phyloP scores from a whole-genome alignment of 805 yeast genomes.

The Candida hispaniensis region DNA sequence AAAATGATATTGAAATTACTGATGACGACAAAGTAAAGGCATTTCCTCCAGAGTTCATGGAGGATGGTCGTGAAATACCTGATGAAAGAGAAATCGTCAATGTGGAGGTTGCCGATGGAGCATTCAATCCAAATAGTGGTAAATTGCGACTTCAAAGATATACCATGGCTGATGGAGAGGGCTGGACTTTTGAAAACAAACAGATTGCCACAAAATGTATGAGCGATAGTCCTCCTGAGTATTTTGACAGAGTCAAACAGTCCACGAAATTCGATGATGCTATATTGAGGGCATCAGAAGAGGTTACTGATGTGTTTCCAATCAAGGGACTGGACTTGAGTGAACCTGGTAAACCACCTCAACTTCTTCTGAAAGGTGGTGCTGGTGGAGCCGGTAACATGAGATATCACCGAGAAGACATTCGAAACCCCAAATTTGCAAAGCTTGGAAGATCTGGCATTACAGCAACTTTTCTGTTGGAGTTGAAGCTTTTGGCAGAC shows the following conservation, averaged over 20 bases:
- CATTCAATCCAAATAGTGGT: constrained; percentile 17
- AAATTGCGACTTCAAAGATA: constrained; percentile 49
- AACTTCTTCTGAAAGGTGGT: constrained; percentile 71
- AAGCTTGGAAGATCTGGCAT: constrained; percentile 67
- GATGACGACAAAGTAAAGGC: constrained; percentile 6
- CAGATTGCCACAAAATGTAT: constrained; percentile 40
- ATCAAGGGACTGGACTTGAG: constrained; percentile 62
- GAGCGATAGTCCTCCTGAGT: constrained; percentile 32
- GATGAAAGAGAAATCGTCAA: constrained; percentile 17
- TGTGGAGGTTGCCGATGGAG: constrained; percentile 23
- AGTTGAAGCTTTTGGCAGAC: constrained; percentile 82
- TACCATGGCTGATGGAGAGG: constrained; percentile 58
- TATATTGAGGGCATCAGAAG: constrained; percentile 47
- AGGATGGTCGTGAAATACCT: constrained; percentile 18
- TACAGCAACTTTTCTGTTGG: constrained; percentile 60
- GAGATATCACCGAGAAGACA: constrained; percentile 76
- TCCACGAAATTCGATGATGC: constrained; percentile 58
- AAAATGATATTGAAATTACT: constrained; percentile 19
- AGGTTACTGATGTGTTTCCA: constrained; percentile 60
- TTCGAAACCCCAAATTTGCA: constrained; percentile 84
- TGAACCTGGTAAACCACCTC: constrained; percentile 50
- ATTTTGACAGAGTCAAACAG: constrained; percentile 52
- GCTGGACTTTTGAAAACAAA: constrained; percentile 78
- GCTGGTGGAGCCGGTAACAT: constrained; percentile 92
- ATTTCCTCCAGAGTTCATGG: constrained; percentile 16